Evolutionary conservation across 805 yeast species (phyloP), one percentile per base, ranked within the genome.

Genomic region (Candida arabinofermentans): DNA sequence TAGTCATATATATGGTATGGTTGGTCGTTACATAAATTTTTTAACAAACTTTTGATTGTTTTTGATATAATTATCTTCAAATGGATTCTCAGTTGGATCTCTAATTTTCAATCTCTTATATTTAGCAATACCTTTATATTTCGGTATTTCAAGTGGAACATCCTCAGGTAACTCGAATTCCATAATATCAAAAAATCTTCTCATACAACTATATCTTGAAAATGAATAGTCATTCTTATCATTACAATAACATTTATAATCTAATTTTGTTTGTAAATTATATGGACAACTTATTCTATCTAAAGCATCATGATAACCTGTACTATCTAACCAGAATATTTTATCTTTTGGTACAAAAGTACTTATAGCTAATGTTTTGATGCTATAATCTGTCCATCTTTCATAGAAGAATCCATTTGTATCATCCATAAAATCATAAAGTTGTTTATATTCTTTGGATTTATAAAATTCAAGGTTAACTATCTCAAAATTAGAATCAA

Each of bases 401-500:
- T 79, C 83, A 48, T 75, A 74, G 53, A 74, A 76, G 43, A 76
- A 70, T 1, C 83, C 84, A 13, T 77, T 72, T 0, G 70, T 50
- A 24, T 57, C 45, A 53, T 77, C 82, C 38, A 77, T 48, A 53
- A 53, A 62, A 14, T 73, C 58, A 50, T 78, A 77, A 47, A 66
- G 72, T 8, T 64, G 58, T 27, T 60, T 54, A 54, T 77, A 79
- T 1, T 70, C 69, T 38, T 66, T 61, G 18, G 75, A 61, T 39
- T 81, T 57, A 54, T 70, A 71, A 49, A 77, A 76, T 44, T 73
- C 64, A 43, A 79, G 55, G 52, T 73, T 74, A 2, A 68, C 79
- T 33, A 79, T 67, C 51, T 77, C 83, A 45, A 79, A 75, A 54
- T 77, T 77, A 18, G 81, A 71, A 76, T 81, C 77, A 52, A 77